Base-by-base conservation (phyloP, 805 yeast genomes). In the Zygotorulaspora chibaensis region DNA sequence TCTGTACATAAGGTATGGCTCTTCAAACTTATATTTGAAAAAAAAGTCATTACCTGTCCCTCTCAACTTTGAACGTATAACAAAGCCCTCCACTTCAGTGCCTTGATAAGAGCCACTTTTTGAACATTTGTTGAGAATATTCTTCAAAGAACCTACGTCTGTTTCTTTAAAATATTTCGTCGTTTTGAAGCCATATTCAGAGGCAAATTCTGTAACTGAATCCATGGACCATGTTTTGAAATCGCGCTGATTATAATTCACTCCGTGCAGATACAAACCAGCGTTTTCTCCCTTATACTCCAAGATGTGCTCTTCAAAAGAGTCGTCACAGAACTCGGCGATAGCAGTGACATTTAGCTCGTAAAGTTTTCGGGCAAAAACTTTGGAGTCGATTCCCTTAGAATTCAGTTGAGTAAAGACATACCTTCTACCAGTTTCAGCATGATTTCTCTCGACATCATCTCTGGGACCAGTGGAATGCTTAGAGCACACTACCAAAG, bases 21-120 rank as follows among this genome's bases (percentile, higher is more conserved):
- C 96, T 54, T 89, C 96, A 63, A 93, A 93, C 65, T 93, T 93
- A 70, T 72, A 93, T 67, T 93, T 93, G 78, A 89, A 93, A 57
- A 76, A 88, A 51, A 82, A 86, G 10, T 49, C 50, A 1, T 45
- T 30, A 1, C 52, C 47, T 17, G 49, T 47, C 0, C 38, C 50
- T 6, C 48, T 51, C 7, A 55, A 46, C 38, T 74, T 72, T 55
- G 90, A 79, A 45, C 99, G 74, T 3, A 93, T 73, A 1, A 93
- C 99, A 69, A 91, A 93, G 0, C 99, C 99, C 67, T 93, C 99
- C 7, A 87, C 76, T 53, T 88, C 96, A 31, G 73, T 69, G 1
- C 77, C 81, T 1, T 84, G 68, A 65, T 80, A 88, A 1, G 80
- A 73, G 0, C 98, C 98, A 0, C 84, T 77, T 45, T 73, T 66